A percentile compares a stretch with the other conserved stretches of the same genome.
Conservation (phyloP, 257 asterid species). For the Solanum tacnaense region DNA sequence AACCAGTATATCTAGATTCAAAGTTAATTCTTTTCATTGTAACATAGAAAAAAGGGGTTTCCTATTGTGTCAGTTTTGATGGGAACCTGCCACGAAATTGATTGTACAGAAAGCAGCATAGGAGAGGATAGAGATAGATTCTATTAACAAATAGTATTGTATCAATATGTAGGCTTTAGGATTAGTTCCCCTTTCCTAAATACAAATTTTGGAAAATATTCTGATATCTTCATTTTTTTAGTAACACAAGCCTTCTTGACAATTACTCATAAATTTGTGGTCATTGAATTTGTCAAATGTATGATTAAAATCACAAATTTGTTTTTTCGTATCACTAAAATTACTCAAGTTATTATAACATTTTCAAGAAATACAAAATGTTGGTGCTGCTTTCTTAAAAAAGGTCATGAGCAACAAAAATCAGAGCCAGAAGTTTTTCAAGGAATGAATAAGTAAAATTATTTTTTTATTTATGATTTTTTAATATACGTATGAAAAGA, state of each 20-base stretch:
- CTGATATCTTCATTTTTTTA: neutral
- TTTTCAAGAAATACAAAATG: neutral
- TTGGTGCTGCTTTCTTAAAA: neutral
- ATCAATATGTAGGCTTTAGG: slow-evolving; percentile 22
- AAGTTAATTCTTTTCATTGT: slow-evolving; percentile 2
- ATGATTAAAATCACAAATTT: neutral
- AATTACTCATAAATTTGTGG: neutral
- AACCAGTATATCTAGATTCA: neutral
- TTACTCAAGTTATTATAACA: neutral
- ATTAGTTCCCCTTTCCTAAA: neutral
- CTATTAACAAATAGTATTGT: neutral
- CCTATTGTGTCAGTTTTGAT: slow-evolving; percentile 14
- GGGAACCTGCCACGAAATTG: slow-evolving; percentile 28
- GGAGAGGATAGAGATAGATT: neutral
- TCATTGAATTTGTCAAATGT: neutral
- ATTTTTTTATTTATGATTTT: too few relatives aligned
- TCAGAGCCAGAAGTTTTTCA: neutral
- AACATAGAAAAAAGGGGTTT: slow-evolving; percentile 20
- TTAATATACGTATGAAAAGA: too few relatives aligned
- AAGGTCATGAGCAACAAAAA: neutral
- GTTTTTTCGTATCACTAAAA: neutral
- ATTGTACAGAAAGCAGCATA: slow-evolving; percentile 38
- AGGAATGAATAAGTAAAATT: too few relatives aligned
- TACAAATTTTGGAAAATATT: neutral
- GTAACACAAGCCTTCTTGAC: neutral